phyloP scores from a whole-genome alignment of 116 monocot species.

The Iris pallida region DNA sequence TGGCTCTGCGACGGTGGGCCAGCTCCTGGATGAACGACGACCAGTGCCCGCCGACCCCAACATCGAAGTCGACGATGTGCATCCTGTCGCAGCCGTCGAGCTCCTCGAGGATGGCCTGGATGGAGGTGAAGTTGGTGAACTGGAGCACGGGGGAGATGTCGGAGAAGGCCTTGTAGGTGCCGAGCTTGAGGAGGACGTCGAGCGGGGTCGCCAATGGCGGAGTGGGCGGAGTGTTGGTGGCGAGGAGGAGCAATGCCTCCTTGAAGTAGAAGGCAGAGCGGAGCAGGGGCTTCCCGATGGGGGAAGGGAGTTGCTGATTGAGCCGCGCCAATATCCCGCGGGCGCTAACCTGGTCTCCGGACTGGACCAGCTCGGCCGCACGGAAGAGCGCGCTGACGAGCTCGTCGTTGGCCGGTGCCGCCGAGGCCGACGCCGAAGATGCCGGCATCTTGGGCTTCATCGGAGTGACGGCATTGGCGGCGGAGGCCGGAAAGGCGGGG shows the following conservation, averaged over 20 bases:
- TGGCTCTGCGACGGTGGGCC: not conserved
- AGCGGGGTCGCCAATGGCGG: slow-evolving; percentile 25
- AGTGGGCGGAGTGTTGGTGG: not conserved
- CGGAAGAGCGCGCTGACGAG: slow-evolving; percentile 67
- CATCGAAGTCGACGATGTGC: slow-evolving; percentile 81
- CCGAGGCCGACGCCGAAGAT: slow-evolving; percentile 5
- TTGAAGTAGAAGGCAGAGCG: slow-evolving; percentile 78
- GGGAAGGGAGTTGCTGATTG: slow-evolving; percentile 88
- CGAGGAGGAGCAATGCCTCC: slow-evolving; percentile 16
- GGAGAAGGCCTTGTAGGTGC: slow-evolving; percentile 74
- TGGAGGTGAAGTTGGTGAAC: slow-evolving; percentile 77
- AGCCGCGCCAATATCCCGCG: slow-evolving; percentile 99
- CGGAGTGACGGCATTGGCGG: not conserved
- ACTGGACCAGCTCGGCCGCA: slow-evolving; percentile 76
- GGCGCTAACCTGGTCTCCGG: slow-evolving; percentile 67
- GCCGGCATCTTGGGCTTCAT: slow-evolving; percentile 23
- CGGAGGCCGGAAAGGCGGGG: slow-evolving; percentile 6
- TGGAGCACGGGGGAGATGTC: slow-evolving; percentile 78
- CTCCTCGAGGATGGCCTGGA: slow-evolving; percentile 77
- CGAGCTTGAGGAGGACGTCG: slow-evolving; percentile 68
- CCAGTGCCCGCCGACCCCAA: slow-evolving; percentile 84
- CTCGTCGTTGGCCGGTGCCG: slow-evolving; percentile 29
- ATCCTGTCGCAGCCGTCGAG: slow-evolving; percentile 37
- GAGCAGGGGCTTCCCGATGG: slow-evolving; percentile 61
- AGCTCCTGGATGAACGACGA: slow-evolving; percentile 85